Evolutionary conservation across 2,329 filamentous ascomycete species (phyloP), one percentile per base, ranked within the genome.

Genomic region (Pestalotiopsis sp.): DNA sequence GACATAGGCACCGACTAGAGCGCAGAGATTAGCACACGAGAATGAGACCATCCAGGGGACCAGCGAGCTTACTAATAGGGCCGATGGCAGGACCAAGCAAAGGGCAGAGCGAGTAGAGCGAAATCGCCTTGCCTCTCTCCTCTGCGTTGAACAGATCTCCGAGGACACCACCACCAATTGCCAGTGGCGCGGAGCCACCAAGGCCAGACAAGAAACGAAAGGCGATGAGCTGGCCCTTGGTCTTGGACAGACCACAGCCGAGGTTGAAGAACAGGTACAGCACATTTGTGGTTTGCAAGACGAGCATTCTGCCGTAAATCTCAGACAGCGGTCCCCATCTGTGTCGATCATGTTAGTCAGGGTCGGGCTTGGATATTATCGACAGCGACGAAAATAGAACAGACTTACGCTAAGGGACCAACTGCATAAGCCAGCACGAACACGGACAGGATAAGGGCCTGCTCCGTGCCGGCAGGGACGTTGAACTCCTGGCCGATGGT

Each of bases 81-180:
- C 91, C 90, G 3, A 92, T 79, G 1, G 90, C 89, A 1, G 90
- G 90, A 0, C 90, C 90, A 0, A 92, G 84, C 0, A 93, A 81
- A 0, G 90, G 90, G 1, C 86, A 87, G 0, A 92, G 82, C 64
- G 83, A 87, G 79, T 91, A 92, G 52, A 92, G 84, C 2, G 85
- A 85, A 67, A 92, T 87, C 3, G 89, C 87, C 70, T 84, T 85
- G 3, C 90, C 90, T 71, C 90, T 85, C 76, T 92, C 82, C 74
- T 91, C 89, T 0, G 89, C 81, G 13, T 77, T 79, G 79, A 88
- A 92, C 31, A 86, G 83, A 74, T 79, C 78, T 11, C 72, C 65
- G 2, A 78, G 68, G 9, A 79, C 71, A 57, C 77, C 77, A 64
- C 77, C 76, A 76, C 75, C 76, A 49, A 77, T 74, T 5, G 76